These are phyloP conservation scores for Dactylellina haptotyla DNA, from an alignment of 2,329 filamentous ascomycete species.

Conservation along the genomic window DNA sequence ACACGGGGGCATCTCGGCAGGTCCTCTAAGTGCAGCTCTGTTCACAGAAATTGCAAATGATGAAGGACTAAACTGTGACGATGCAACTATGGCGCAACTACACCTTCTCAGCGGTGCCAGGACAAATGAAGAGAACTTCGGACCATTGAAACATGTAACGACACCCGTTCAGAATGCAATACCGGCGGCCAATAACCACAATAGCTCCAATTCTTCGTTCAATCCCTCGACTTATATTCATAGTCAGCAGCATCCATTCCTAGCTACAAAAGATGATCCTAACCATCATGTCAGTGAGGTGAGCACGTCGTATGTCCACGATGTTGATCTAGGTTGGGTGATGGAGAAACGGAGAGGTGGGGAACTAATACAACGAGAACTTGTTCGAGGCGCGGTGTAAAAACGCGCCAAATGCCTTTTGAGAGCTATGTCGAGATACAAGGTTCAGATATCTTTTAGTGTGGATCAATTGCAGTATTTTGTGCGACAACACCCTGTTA, in stretches of 20 bases:
- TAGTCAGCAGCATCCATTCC: background rate
- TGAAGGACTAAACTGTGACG: conserved; percentile 39
- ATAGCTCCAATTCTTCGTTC: background rate
- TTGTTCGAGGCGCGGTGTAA: conserved; percentile 47
- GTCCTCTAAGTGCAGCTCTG: conserved; percentile 45
- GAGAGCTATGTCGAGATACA: too few species aligned
- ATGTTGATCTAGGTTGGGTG: conserved; percentile 48
- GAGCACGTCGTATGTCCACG: conserved; percentile 48
- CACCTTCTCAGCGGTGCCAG: conserved; percentile 30
- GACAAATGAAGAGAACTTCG: conserved; percentile 22
- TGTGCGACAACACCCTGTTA: too few species aligned
- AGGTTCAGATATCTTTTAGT: too few species aligned
- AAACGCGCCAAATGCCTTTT: background rate
- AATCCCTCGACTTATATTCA: background rate
- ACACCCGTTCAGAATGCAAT: background rate
- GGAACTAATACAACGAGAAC: conserved; percentile 43
- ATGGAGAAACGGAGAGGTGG: conserved; percentile 51
- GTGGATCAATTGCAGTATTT: too few species aligned
- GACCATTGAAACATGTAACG: conserved; percentile 19
- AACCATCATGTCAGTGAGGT: conserved; percentile 22
- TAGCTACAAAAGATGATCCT: conserved; percentile 11
- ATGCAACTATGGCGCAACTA: conserved; percentile 38
- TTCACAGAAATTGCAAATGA: conserved; percentile 44
- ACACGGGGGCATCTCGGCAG: conserved; percentile 35
- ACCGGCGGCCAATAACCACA: background rate